Base-by-base conservation (phyloP, 208 protist species). In the Crithidia acanthocephali region DNA sequence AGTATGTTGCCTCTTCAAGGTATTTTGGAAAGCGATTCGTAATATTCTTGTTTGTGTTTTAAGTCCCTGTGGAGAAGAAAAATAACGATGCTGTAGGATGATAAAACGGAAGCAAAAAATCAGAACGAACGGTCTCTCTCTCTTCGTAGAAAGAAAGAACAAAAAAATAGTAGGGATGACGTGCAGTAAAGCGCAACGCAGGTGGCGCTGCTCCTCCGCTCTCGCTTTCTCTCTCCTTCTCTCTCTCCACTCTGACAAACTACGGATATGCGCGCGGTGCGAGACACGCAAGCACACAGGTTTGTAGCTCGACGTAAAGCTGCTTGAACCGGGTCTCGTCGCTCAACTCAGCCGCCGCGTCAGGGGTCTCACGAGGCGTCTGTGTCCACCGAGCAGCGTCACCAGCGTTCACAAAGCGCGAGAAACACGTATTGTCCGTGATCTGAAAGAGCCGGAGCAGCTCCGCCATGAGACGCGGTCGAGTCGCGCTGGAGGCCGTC, bases 391-490 rank as follows among this genome's bases (percentile, higher is more conserved):
- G 28, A 11, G 30, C 60, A 25, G 9, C 15, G 8, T 10, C 44
- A 9, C 1, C 35, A 1, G 61, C 20, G 2, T 23, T 22, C 25
- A 52, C 13, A 23, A 68, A 68, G 10, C 15, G 15, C 8, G 22
- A 32, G 9, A 68, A 9, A n/a, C 4, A 37, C 23, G n/a, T 48
- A 10, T 4, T 13, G 48, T 28, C 59, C 23, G 47, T 32, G 33
- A 37, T 45, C 27, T 50, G 51, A 25, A 72, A 78, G 2, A 78
- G 32, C 8, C 72, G 72, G 37, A 78, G 25, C 20, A 78, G 47
- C 50, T 78, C 72, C 5, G 40, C 50, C 23, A 72, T 20, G 3
- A 72, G 1, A 30, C 59, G 65, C 10, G 64, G 28, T 28, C 65
- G 57, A 28, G 48, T 50, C 9, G 40, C 33, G 8, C 51, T 15